Conservation (phyloP, 2,329 filamentous ascomycete genomes). For the Metarhizium anisopliae region DNA sequence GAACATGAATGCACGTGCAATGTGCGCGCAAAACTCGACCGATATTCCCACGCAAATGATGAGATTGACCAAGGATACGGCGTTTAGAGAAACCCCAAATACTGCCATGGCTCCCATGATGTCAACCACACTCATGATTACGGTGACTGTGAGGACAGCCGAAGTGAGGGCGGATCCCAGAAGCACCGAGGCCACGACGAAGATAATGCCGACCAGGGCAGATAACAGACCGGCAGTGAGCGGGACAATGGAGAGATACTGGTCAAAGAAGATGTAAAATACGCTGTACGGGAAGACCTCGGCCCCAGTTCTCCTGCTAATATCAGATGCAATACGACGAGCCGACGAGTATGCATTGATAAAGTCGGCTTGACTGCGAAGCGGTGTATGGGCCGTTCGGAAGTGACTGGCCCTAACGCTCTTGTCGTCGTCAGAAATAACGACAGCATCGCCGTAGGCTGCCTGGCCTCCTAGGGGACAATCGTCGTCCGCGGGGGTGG, state of each 20-base stretch:
- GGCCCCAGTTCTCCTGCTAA: conserved; percentile 61
- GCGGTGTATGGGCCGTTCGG: conserved; percentile 77
- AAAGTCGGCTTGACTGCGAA: conserved; percentile 84
- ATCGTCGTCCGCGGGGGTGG: conserved; percentile 67
- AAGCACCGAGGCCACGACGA: conserved; percentile 68
- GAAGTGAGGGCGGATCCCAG: conserved; percentile 79
- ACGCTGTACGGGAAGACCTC: conserved; percentile 95
- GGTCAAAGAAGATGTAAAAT: conserved; percentile 99
- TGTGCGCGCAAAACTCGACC: conserved; percentile 96
- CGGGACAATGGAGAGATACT: conserved; percentile 77
- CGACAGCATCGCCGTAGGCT: conserved; percentile 75
- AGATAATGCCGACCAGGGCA: conserved; percentile 77
- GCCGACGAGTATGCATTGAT: conserved; percentile 86
- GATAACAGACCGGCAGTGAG: conserved; percentile 73
- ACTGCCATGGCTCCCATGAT: conserved; percentile 94
- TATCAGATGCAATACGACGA: conserved; percentile 72
- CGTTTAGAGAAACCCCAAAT: conserved; percentile 82
- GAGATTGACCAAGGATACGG: conserved; percentile 89
- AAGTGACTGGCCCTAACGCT: conserved; percentile 82
- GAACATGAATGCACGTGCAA: conserved; percentile 93
- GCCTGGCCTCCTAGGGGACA: conserved; percentile 87
- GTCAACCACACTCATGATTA: conserved; percentile 87
- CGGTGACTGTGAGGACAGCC: conserved; percentile 72
- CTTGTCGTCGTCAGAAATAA: conserved; percentile 58
- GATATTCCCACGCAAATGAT: conserved; percentile 95